These are phyloP conservation scores for Scolecobasidium constrictum DNA, from an alignment of 2,329 filamentous ascomycete species.

Conservation along the genomic window DNA sequence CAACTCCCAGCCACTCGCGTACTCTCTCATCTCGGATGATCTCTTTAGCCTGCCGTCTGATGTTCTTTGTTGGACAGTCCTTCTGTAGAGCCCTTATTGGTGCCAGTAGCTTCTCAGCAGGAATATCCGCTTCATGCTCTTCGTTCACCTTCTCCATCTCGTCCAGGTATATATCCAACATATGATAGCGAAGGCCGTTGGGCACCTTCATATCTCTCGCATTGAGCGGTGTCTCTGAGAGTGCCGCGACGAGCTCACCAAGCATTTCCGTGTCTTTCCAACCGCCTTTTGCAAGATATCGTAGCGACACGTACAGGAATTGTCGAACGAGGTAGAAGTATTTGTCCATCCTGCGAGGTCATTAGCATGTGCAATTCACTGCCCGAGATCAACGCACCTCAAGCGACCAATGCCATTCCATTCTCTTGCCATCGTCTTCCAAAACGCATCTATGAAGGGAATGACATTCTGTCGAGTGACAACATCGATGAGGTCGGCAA, in stretches of 20 bases:
- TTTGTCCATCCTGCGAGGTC: conserved; percentile 66
- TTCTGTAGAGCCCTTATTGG: conserved; percentile 46
- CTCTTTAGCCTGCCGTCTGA: conserved; percentile 59
- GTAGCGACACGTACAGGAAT: conserved; percentile 63
- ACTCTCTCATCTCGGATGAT: conserved; percentile 64
- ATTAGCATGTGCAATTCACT: no score
- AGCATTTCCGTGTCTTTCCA: conserved; percentile 28
- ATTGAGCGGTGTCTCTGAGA: conserved; percentile 36
- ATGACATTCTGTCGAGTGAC: conserved; percentile 37
- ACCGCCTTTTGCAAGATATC: conserved; percentile 29
- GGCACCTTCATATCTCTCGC: conserved; percentile 49
- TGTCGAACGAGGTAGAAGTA: conserved; percentile 76
- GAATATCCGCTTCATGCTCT: conserved; percentile 24
- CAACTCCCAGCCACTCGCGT: conserved; percentile 43
- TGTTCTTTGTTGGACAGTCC: conserved; percentile 55
- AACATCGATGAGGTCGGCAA: conserved; percentile 57
- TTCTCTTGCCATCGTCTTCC: conserved; percentile 40
- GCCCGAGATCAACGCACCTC: conserved; percentile 21
- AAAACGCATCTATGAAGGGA: conserved; percentile 38
- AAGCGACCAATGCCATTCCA: conserved; percentile 40
- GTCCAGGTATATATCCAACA: conserved; percentile 85
- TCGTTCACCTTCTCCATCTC: conserved; percentile 65
- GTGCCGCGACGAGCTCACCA: conserved; percentile 33
- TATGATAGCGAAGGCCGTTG: conserved; percentile 76
- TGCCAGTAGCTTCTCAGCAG: conserved; percentile 39